phyloP scores from a whole-genome alignment of 176 grass and related monocot species.

The Oryza rufipogon region DNA sequence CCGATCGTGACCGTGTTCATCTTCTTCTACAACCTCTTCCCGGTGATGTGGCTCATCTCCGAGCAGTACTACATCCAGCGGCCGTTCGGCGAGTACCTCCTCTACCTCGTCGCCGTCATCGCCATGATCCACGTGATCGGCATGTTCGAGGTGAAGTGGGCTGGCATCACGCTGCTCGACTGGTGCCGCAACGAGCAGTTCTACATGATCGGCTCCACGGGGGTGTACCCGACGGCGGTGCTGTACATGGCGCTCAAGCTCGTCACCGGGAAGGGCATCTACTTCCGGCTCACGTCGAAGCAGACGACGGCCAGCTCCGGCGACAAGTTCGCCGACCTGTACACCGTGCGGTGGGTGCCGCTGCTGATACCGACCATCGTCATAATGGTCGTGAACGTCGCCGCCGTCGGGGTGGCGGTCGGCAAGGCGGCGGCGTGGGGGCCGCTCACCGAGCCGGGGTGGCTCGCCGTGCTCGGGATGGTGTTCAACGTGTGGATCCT shows the following conservation, averaged over 20 bases:
- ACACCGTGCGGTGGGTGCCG: constrained; percentile 47
- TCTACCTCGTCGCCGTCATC: constrained; percentile 34
- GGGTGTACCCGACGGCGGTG: constrained; percentile 53
- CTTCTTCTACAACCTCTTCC: constrained; percentile 54
- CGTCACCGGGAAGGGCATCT: constrained; percentile 47
- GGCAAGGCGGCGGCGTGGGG: too few species aligned
- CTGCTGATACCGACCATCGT: background rate
- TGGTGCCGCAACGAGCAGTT: constrained; percentile 66
- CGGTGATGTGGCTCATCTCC: constrained; percentile 47
- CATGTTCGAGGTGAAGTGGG: constrained; percentile 56
- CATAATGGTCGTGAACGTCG: too few species aligned
- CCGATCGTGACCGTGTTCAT: constrained; percentile 53
- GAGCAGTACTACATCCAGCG: constrained; percentile 53
- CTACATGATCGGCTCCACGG: constrained; percentile 51
- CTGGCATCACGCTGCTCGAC: constrained; percentile 46
- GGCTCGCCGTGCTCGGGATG: too few species aligned
- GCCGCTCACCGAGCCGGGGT: too few species aligned
- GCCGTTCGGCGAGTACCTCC: constrained; percentile 42
- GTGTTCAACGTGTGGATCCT: too few species aligned
- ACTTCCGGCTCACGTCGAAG: constrained; percentile 56
- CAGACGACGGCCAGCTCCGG: constrained; percentile 40
- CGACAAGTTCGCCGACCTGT: constrained; percentile 52
- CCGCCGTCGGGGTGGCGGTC: too few species aligned
- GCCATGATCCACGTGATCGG: constrained; percentile 46
- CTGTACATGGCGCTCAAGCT: constrained; percentile 54